These are phyloP conservation scores for Rhodomyrtus psidioides DNA, from an alignment of 441 rosid species.

Conservation along the genomic window DNA sequence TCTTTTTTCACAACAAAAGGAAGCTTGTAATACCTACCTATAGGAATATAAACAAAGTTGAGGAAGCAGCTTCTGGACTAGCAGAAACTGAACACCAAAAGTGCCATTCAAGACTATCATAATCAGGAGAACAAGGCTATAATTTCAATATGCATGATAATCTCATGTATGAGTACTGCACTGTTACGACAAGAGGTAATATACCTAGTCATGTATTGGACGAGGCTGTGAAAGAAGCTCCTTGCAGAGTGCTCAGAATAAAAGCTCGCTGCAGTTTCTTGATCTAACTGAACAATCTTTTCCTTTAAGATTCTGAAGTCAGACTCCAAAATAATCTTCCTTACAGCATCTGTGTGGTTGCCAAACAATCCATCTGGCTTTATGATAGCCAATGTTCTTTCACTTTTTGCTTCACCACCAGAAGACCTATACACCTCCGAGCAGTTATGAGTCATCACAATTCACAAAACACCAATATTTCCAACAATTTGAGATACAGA, in stretches of 20 bases:
- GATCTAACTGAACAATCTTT: no score
- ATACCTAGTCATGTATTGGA: conserved; percentile 77
- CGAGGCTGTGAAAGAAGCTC: conserved; percentile 53
- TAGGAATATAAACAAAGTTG: background rate
- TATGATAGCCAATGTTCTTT: no score
- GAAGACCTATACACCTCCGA: no score
- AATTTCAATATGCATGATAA: background rate
- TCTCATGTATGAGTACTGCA: background rate
- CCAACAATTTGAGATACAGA: no score
- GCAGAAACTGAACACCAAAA: background rate
- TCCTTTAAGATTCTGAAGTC: no score
- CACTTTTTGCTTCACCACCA: no score
- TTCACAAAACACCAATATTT: no score
- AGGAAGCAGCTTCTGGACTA: background rate
- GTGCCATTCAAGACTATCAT: background rate
- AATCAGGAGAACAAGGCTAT: background rate
- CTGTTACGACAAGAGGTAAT: background rate
- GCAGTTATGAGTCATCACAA: no score
- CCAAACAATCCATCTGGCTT: no score
- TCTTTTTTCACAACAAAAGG: background rate
- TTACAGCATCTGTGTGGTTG: no score
- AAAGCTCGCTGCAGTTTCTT: no score
- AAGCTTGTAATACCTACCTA: background rate
- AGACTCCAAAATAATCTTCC: no score
- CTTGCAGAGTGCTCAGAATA: conserved; percentile 62